Conservation (phyloP, 352 stramenopile species). For the Globisporangium sylvaticum region DNA sequence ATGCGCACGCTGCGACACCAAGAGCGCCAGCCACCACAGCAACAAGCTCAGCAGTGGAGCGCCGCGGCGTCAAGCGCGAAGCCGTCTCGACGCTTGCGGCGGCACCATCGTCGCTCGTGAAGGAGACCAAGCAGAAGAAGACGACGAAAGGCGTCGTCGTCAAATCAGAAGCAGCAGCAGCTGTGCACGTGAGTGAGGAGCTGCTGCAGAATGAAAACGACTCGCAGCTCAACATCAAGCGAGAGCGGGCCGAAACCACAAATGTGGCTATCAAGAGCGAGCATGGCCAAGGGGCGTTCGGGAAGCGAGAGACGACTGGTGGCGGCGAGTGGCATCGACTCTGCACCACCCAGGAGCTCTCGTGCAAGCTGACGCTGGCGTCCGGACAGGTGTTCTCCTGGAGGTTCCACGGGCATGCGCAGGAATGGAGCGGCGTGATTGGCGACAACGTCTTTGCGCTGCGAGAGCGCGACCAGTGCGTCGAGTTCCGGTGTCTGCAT, state of each 20-base stretch:
- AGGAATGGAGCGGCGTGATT: conserved; percentile 57
- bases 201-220: not conserved
- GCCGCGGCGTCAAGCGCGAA: conserved; percentile 3
- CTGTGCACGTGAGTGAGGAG: not conserved
- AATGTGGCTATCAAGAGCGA: not conserved
- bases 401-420: conserved; percentile 15
- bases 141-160: conserved; percentile 9
- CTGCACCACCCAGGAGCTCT: conserved; percentile 40
- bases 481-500: conserved; percentile 64
- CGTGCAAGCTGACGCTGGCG: conserved; percentile 39
- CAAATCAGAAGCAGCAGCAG: not conserved
- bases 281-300: not conserved
- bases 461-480: conserved; percentile 30
- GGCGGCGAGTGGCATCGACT: conserved; percentile 33
- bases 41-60: not conserved
- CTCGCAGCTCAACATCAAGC: conserved; percentile 1
- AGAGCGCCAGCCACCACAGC: not conserved
- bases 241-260: not conserved
- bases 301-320: conserved; percentile 9
- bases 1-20: conserved; percentile 1
- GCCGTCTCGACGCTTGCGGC: not conserved
- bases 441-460: conserved; percentile 40
- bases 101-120: not conserved
- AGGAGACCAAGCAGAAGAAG: conserved; percentile 11
- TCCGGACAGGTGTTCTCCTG: conserved; percentile 55